Evolutionary conservation across 2,329 filamentous ascomycete genomes (phyloP), one percentile per base, ranked within the genome.

Genomic region (Alternaria atra): DNA sequence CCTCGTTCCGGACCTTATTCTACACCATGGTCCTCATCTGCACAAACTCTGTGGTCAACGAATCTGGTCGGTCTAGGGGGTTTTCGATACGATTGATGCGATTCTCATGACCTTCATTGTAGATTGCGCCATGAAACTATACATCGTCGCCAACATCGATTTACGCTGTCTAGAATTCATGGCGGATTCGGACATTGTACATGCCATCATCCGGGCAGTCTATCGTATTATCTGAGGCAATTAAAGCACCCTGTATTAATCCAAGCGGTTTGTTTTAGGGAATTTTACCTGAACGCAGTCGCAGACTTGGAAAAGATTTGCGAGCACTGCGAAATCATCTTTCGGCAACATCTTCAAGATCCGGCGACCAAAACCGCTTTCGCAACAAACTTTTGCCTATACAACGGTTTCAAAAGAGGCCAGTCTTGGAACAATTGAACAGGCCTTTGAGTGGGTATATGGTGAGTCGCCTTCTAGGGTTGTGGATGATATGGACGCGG

Each of bases 91-190:
- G 12, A 8, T 35, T 15, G 52, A 44, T 32, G 20, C 37, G 25
- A 30, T 17, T 17, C 52, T 55, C n/a, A 25, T 59, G 23, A 43
- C 57, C 34, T 59, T 59, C 15, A 37, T 29, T 13, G 35, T 55
- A 35, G 57, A 55, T 17, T 40, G 46, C 43, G 44, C 29, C 15
- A 59, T 55, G 52, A 59, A 42, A 23, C 27, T 55, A 10, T 59
- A 55, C 15, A 51, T 59, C 17, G 23, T 34, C 37, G 30, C n/a
- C 23, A 25, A 27, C 12, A 44, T 50, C 29, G n/a, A 17, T 27
- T 15, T 42, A 9, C 7, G 37, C 5, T 30, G 17, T 30, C 20
- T 48, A n/a, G 6, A 43, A 10, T 29, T 29, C 29, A 23, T 23
- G 17, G 43, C 17, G 32, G 43, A 20, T 53, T 39, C 30, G 27